Base-by-base conservation (phyloP, 2,329 filamentous ascomycete species). In the Pseudovirgaria hyperparasitica region DNA sequence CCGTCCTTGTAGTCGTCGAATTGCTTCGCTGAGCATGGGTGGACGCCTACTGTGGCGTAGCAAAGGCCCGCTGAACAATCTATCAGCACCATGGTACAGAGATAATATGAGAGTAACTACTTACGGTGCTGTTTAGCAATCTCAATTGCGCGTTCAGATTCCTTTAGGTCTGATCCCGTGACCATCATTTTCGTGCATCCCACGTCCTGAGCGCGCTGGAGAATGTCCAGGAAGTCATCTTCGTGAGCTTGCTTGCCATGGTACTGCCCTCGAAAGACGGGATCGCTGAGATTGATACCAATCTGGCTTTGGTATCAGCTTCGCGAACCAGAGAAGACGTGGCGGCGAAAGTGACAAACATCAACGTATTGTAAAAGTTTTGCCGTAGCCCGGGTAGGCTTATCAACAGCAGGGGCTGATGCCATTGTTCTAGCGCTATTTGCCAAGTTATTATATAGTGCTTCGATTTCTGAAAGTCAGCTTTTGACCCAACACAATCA, bases 271-370 rank as follows among this genome's bases (percentile, higher is more conserved):
- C 72, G 70, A 54, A 87, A 98, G 33, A 94, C 82, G 27, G 82
- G 81, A 47, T 98, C 90, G 28, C 86, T 81, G 29, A 98, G 70
- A 54, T 98, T 98, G 64, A 98, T 94, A 31, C 87, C 90, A 46
- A 98, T 71, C 70, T 78, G n/a, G n/a, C n/a, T n/a, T n/a, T n/a
- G n/a, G n/a, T n/a, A n/a, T n/a, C n/a, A n/a, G n/a, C n/a, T n/a
- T n/a, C n/a, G n/a, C n/a, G n/a, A n/a, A n/a, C n/a, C n/a, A n/a
- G n/a, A n/a, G n/a, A n/a, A n/a, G n/a, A n/a, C n/a, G n/a, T n/a
- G n/a, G n/a, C n/a, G n/a, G n/a, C n/a, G n/a, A n/a, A n/a, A n/a
- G n/a, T n/a, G n/a, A n/a, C n/a, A n/a, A n/a, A n/a, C n/a, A n/a
- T n/a, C n/a, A n/a, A n/a, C n/a, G n/a, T n/a, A n/a, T n/a, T n/a